phyloP scores from a whole-genome alignment of 2,329 filamentous ascomycete species.

The Ophidiomyces ophidiicola region DNA sequence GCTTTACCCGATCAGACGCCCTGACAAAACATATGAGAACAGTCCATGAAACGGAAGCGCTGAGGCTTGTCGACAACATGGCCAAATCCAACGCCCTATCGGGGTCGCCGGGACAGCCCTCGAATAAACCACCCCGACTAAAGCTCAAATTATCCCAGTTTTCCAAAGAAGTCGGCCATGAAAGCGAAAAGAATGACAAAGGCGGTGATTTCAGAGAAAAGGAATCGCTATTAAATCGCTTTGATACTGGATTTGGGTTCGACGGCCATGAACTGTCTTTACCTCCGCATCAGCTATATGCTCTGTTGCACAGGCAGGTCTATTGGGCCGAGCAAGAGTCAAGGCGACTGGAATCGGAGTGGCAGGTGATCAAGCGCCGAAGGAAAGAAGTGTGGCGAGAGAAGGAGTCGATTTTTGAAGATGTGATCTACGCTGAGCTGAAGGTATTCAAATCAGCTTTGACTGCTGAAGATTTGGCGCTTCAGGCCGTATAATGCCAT shows the following conservation, averaged over 20 bases:
- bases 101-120: slow-evolving; percentile 19
- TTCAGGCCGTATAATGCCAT: neutral
- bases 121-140: slow-evolving; percentile 30
- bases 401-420: slow-evolving; percentile 35
- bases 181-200: slow-evolving; percentile 15
- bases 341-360: slow-evolving; percentile 28
- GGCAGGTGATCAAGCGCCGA: slow-evolving; percentile 28
- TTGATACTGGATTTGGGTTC: slow-evolving; percentile 31
- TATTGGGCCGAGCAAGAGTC: slow-evolving; percentile 38
- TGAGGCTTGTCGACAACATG: slow-evolving; percentile 52
- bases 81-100: slow-evolving; percentile 29
- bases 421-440: slow-evolving; percentile 33
- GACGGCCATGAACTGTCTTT: slow-evolving; percentile 35
- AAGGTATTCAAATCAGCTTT: slow-evolving; percentile 23
- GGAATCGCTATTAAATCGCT: slow-evolving; percentile 27
- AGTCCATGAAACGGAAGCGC: slow-evolving; percentile 89
- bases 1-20: slow-evolving; percentile 90
- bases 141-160: slow-evolving; percentile 32
- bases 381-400: slow-evolving; percentile 31
- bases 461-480: slow-evolving; percentile 11
- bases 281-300: slow-evolving; percentile 32
- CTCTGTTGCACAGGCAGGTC: slow-evolving; percentile 37
- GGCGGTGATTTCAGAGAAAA: slow-evolving; percentile 23
- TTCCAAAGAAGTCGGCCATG: slow-evolving; percentile 21
- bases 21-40: slow-evolving; percentile 97